These are phyloP conservation scores for Ettlia oleoabundans DNA, from an alignment of 139 green algal genomes.

Conservation along the genomic window DNA sequence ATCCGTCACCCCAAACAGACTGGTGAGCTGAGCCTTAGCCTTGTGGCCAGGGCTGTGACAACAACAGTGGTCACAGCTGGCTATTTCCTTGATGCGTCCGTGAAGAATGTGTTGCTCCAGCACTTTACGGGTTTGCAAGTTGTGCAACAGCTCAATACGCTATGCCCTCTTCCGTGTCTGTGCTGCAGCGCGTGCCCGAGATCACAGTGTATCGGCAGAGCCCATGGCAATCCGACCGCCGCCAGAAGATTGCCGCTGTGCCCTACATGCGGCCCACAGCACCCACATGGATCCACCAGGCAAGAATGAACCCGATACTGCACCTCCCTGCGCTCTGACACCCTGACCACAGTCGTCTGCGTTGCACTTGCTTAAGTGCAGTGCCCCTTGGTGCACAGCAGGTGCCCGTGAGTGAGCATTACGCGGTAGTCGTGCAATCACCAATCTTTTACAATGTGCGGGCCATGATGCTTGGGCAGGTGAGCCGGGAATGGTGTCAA, in stretches of 20 bases:
- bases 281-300: conserved; percentile 80
- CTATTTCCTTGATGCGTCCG: too few relatives aligned
- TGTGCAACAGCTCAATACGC: too few relatives aligned
- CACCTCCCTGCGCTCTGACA: not conserved
- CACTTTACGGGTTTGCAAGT: too few relatives aligned
- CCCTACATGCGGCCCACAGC: conserved; percentile 36
- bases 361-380: too few relatives aligned
- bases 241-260: conserved; percentile 48
- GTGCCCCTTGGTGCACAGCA: not conserved
- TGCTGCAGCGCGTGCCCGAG: conserved; percentile 22
- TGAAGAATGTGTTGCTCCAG: too few relatives aligned
- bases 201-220: conserved; percentile 42
- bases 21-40: too few relatives aligned
- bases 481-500: not conserved
- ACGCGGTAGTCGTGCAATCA: conserved; percentile 66
- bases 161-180: too few relatives aligned
- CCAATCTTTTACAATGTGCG: conserved; percentile 71
- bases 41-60: too few relatives aligned
- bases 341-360: too few relatives aligned
- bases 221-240: not conserved
- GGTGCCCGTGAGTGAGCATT: conserved; percentile 57
- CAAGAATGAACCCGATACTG: too few relatives aligned
- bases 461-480: conserved; percentile 50
- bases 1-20: not conserved
- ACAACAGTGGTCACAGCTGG: too few relatives aligned